Conservation (phyloP, 176 grass and related monocot genomes). For the Avena sativa region DNA sequence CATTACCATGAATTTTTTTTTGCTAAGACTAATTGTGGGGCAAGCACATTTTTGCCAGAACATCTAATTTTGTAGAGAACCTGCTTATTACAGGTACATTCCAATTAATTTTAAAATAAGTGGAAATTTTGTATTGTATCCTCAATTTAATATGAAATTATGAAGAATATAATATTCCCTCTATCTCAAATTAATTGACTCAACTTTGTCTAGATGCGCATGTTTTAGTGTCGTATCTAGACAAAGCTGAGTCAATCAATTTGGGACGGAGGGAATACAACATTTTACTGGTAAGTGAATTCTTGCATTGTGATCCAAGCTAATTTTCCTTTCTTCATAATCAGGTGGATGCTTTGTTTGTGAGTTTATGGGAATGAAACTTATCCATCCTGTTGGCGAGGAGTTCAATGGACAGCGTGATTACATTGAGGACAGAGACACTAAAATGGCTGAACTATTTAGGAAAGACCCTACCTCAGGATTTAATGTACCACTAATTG, state of each 20-base stretch:
- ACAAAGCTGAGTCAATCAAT: too few species aligned
- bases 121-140: background rate
- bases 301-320: background rate
- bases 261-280: background rate
- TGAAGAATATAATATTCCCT: background rate
- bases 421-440: background rate
- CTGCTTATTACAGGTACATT: background rate
- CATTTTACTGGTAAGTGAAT: background rate
- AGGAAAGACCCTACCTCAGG: background rate
- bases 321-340: background rate
- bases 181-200: too few species aligned
- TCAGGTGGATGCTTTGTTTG: constrained; percentile 26
- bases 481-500: background rate
- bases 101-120: background rate
- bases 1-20: background rate
- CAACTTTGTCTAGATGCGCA: too few species aligned
- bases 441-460: background rate
- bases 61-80: background rate
- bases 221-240: too few species aligned
- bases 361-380: constrained; percentile 14
- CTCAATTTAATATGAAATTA: background rate
- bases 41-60: background rate
- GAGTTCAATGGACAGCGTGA: constrained; percentile 8
- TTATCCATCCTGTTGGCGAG: constrained; percentile 12
- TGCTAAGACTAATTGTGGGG: background rate